phyloP scores from a whole-genome alignment of 345 rosid genomes.

The Gossypium bickii region DNA sequence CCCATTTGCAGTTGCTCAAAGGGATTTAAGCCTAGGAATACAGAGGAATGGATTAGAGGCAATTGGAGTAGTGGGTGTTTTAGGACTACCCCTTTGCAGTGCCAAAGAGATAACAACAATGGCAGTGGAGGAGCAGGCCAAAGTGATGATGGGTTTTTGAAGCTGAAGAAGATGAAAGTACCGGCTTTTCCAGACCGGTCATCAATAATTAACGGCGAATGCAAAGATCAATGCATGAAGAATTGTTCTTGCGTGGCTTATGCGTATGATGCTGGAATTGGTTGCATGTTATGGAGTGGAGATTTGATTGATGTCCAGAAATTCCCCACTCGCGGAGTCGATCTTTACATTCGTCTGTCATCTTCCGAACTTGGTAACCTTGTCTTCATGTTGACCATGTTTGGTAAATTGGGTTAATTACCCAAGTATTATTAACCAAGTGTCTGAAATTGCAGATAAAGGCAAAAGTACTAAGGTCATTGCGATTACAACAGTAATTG shows the following conservation, averaged over 20 bases:
- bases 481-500: not conserved
- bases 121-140: constrained; percentile 23
- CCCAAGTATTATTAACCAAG: not conserved
- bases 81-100: constrained; percentile 1
- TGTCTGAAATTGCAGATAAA: not conserved
- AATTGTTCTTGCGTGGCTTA: constrained; percentile 49
- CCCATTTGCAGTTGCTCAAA: too few species aligned
- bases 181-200: constrained; percentile 33
- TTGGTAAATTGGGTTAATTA: not conserved
- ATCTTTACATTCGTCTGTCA: too few species aligned
- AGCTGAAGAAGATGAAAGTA: constrained; percentile 28
- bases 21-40: too few species aligned
- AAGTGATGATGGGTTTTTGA: not conserved
- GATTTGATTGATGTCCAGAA: constrained; percentile 36
- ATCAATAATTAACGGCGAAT: not conserved
- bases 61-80: too few species aligned
- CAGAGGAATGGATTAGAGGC: too few species aligned
- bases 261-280: constrained; percentile 33
- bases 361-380: not conserved
- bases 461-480: not conserved
- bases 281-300: constrained; percentile 47
- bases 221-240: too few species aligned
- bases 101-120: constrained; percentile 25
- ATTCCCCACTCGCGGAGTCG: constrained; percentile 27
- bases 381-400: not conserved